phyloP scores from a whole-genome alignment of 768 basidiomycete species.

The Tylopilus felleus region DNA sequence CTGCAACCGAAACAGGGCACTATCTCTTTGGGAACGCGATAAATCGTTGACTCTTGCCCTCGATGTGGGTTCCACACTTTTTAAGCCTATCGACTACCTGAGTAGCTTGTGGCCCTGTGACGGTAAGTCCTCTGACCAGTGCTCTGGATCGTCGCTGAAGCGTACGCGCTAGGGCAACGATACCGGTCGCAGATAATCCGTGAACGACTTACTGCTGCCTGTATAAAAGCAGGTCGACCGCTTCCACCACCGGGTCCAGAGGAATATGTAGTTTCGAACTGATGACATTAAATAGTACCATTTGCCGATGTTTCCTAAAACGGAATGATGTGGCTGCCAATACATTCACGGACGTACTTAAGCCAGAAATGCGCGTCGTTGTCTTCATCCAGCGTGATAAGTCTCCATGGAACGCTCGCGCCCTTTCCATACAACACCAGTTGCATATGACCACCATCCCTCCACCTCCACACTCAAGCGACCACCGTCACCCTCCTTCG shows the following conservation, averaged over 20 bases:
- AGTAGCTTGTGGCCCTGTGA: constrained; percentile 62
- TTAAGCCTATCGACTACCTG: constrained; percentile 60
- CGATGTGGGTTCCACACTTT: constrained; percentile 58
- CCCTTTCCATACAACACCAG: background rate
- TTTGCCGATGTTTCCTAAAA: constrained; percentile 20
- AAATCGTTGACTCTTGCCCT: constrained; percentile 55
- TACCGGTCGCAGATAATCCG: constrained; percentile 45
- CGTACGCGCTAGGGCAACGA: constrained; percentile 45
- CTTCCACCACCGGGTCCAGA: constrained; percentile 36
- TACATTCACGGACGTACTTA: constrained; percentile 21
- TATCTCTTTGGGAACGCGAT: constrained; percentile 62
- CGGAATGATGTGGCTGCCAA: constrained; percentile 25
- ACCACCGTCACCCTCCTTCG: constrained; percentile 57
- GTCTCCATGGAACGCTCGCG: constrained; percentile 19
- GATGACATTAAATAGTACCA: background rate
- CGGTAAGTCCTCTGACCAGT: constrained; percentile 37
- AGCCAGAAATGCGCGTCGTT: constrained; percentile 17
- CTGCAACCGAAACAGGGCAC: constrained; percentile 36
- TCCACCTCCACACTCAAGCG: constrained; percentile 47
- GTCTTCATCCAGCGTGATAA: constrained; percentile 15
- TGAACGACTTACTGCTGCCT: constrained; percentile 44
- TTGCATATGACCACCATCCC: constrained; percentile 12
- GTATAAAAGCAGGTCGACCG: constrained; percentile 44
- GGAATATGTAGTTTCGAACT: constrained; percentile 1
- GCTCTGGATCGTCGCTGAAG: constrained; percentile 4